These are phyloP conservation scores for Brassica carinata DNA, from an alignment of 345 rosid genomes.

Conservation along the genomic window DNA sequence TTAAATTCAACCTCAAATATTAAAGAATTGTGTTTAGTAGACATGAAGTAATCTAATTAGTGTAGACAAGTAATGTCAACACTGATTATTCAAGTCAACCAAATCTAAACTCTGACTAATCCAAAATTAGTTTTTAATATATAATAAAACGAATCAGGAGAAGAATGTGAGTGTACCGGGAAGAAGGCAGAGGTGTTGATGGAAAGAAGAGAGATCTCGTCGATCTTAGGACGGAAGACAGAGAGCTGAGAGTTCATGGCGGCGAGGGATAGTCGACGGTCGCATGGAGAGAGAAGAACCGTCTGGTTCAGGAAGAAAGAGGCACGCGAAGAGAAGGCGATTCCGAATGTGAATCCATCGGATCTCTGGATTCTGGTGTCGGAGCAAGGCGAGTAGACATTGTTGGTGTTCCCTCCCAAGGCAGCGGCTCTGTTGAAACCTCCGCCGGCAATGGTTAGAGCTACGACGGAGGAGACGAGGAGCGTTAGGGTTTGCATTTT, in stretches of 20 bases:
- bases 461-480: conserved; percentile 13
- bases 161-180: conserved; percentile 34
- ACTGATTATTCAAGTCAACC: not conserved
- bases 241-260: conserved; percentile 64
- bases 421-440: not conserved
- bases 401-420: conserved; percentile 42
- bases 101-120: not conserved
- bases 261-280: conserved; percentile 63
- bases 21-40: not conserved
- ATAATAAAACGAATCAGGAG: not conserved
- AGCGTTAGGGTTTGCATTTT: conserved; percentile 40
- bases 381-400: conserved; percentile 60
- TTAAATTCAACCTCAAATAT: not conserved
- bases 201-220: conserved; percentile 96
- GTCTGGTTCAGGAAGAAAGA: conserved; percentile 53
- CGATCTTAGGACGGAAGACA: conserved; percentile 76
- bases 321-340: conserved; percentile 63
- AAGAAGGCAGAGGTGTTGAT: conserved; percentile 68
- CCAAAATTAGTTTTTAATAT: not conserved
- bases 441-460: not conserved
- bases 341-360: conserved; percentile 85
- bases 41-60: not conserved
- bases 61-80: not conserved
- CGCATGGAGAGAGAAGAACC: conserved; percentile 78
- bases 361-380: conserved; percentile 70